phyloP scores from a whole-genome alignment of 305 asterid genomes.

The Rubia tinctorum region DNA sequence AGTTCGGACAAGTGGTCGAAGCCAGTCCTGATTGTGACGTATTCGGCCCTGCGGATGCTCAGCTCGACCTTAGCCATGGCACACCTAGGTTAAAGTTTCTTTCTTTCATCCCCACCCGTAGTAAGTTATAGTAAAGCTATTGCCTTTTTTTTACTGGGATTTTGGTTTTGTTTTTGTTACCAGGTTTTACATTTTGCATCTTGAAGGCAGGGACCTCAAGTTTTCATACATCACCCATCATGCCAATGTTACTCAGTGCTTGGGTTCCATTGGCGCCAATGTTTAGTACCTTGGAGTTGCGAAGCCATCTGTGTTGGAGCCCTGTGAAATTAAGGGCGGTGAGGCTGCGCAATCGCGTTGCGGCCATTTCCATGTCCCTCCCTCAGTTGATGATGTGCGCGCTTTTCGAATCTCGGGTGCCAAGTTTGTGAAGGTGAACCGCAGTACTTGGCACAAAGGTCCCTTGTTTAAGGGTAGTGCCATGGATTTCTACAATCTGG shows the following conservation, averaged over 20 bases:
- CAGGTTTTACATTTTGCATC: conserved; percentile 84
- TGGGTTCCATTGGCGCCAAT: conserved; percentile 76
- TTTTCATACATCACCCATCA: conserved; percentile 81
- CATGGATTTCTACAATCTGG: conserved; percentile 85
- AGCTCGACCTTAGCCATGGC: conserved; percentile 70
- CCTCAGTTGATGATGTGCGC: conserved; percentile 52
- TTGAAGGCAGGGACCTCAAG: conserved; percentile 48
- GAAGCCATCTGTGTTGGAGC: conserved; percentile 60
- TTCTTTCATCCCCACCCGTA: background rate
- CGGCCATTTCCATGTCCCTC: conserved; percentile 70
- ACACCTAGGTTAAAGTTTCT: conserved; percentile 51
- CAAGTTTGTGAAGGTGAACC: conserved; percentile 65
- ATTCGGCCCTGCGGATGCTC: conserved; percentile 84
- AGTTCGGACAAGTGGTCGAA: conserved; percentile 78
- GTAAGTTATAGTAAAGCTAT: background rate
- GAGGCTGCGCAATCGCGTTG: conserved; percentile 39
- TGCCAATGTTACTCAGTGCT: conserved; percentile 81
- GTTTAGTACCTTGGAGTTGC: conserved; percentile 91
- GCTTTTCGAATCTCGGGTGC: conserved; percentile 79
- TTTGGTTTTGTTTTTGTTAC: background rate
- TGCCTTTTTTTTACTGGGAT: background rate
- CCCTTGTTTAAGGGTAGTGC: conserved; percentile 53
- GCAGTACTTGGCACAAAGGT: conserved; percentile 93
- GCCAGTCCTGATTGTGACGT: conserved; percentile 63
- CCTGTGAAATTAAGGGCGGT: conserved; percentile 29